Percentiles rank a stretch among this genome's conserved stretches.
Conservation (phyloP, 164 flowering plant genomes). For the Vitis rupestris region DNA sequence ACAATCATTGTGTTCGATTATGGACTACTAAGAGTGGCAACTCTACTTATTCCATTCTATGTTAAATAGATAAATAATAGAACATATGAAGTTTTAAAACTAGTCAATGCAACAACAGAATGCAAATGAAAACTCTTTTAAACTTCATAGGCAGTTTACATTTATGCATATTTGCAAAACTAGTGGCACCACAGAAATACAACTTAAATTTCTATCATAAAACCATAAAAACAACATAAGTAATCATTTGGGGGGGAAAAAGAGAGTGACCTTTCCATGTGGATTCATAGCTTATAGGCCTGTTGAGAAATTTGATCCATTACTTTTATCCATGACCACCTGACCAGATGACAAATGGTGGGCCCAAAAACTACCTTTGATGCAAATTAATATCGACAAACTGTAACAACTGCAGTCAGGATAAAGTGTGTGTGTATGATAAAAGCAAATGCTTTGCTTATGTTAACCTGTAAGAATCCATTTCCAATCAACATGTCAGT, state of each 20-base stretch:
- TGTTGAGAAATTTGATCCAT: conserved; percentile 37
- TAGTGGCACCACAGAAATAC: too few relatives aligned
- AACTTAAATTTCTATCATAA: too few relatives aligned
- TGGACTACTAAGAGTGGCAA: background rate
- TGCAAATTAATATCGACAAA: conserved; percentile 37
- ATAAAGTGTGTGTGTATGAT: too few relatives aligned
- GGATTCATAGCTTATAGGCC: conserved; percentile 19
- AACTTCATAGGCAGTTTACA: too few relatives aligned
- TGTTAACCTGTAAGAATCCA: conserved; percentile 33
- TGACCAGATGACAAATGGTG: conserved; percentile 44
- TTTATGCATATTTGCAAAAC: too few relatives aligned
- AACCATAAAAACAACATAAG: too few relatives aligned
- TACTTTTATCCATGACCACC: conserved; percentile 46
- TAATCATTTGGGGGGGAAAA: background rate
- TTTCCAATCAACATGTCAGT: conserved; percentile 23
- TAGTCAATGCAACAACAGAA: background rate
- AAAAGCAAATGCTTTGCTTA: background rate
- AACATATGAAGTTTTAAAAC: background rate
- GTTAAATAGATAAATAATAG: background rate
- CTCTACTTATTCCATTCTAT: background rate
- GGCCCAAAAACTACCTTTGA: conserved; percentile 27
- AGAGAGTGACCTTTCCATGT: conserved; percentile 9
- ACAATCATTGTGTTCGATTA: background rate
- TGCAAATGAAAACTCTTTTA: too few relatives aligned
- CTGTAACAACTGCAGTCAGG: conserved; percentile 7